Percentiles rank a stretch among this genome's conserved stretches.
These are phyloP conservation scores for Venturia oleaginea DNA, from an alignment of 2,329 filamentous ascomycete genomes.

Conservation along the genomic window DNA sequence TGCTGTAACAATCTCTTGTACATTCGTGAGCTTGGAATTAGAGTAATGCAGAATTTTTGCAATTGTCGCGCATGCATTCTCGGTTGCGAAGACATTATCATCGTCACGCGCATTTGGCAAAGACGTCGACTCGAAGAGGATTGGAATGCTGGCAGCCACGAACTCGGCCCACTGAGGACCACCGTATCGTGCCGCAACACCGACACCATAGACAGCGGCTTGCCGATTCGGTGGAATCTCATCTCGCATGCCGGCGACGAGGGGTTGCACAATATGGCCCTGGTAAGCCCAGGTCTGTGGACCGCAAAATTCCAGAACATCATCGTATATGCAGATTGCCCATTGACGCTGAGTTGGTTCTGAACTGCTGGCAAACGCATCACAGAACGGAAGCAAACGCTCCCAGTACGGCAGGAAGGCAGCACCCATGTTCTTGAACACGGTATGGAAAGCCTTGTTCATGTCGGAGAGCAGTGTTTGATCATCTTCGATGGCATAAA, in stretches of 20 bases:
- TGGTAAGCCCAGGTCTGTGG: constrained; percentile 79
- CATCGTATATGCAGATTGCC: constrained; percentile 98
- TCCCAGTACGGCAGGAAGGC: constrained; percentile 85
- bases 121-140: constrained; percentile 76
- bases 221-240: constrained; percentile 84
- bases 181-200: constrained; percentile 88
- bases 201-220: constrained; percentile 91
- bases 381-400: constrained; percentile 73
- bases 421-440: constrained; percentile 92
- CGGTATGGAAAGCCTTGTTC: constrained; percentile 99
- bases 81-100: constrained; percentile 92
- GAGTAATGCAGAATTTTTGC: constrained; percentile 96
- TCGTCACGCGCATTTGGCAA: constrained; percentile 76
- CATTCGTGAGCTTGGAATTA: constrained; percentile 62
- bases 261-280: constrained; percentile 75
- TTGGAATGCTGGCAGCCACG: constrained; percentile 66
- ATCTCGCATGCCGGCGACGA: constrained; percentile 80
- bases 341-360: constrained; percentile 94
- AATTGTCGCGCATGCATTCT: constrained; percentile 93
- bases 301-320: constrained; percentile 95
- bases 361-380: constrained; percentile 67
- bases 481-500: constrained; percentile 93
- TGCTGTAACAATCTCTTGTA: constrained; percentile 65
- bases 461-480: constrained; percentile 95
- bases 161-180: constrained; percentile 83